phyloP scores from a whole-genome alignment of 2,329 filamentous ascomycete species.

The Bimuria novae-zelandiae region DNA sequence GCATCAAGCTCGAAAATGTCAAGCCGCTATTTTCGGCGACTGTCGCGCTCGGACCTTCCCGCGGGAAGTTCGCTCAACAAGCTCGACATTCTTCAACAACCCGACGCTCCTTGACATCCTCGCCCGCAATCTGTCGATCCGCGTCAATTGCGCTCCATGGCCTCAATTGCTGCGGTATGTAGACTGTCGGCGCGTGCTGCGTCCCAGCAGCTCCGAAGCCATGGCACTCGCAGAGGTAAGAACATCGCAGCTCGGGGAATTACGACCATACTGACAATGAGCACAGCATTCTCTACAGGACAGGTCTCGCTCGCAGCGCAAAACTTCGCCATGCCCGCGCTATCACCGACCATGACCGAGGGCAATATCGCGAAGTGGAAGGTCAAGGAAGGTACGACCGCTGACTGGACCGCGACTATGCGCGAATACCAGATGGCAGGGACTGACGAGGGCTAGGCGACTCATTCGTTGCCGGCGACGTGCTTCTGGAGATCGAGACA shows the following conservation, averaged over 20 bases:
- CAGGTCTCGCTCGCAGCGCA: constrained; percentile 71
- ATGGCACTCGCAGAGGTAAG: constrained; percentile 64
- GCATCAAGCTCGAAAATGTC: constrained; percentile 10
- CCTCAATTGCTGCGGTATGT: constrained; percentile 67
- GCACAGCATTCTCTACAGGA: constrained; percentile 66
- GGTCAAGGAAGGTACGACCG: constrained; percentile 71
- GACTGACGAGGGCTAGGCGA: constrained; percentile 58
- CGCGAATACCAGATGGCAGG: not conserved
- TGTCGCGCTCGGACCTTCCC: constrained; percentile 11
- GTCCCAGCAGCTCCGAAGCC: constrained; percentile 56
- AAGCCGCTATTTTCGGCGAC: constrained; percentile 8
- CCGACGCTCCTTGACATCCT: constrained; percentile 16
- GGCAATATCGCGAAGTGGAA: constrained; percentile 86
- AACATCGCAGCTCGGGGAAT: constrained; percentile 22
- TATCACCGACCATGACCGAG: constrained; percentile 93
- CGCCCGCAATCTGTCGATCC: constrained; percentile 18
- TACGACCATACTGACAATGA: constrained; percentile 24
- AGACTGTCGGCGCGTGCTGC: constrained; percentile 66
- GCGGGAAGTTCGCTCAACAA: constrained; percentile 41
- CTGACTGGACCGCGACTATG: constrained; percentile 1
- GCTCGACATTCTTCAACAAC: constrained; percentile 30
- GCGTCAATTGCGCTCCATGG: constrained; percentile 56
- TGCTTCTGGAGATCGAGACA: constrained; percentile 89
- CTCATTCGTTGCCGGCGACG: constrained; percentile 79
- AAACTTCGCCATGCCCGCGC: constrained; percentile 88